Evolutionary conservation across 495 filamentous ascomycete species (phyloP), one percentile per base, ranked within the genome.

Genomic region (Cercophora samala): DNA sequence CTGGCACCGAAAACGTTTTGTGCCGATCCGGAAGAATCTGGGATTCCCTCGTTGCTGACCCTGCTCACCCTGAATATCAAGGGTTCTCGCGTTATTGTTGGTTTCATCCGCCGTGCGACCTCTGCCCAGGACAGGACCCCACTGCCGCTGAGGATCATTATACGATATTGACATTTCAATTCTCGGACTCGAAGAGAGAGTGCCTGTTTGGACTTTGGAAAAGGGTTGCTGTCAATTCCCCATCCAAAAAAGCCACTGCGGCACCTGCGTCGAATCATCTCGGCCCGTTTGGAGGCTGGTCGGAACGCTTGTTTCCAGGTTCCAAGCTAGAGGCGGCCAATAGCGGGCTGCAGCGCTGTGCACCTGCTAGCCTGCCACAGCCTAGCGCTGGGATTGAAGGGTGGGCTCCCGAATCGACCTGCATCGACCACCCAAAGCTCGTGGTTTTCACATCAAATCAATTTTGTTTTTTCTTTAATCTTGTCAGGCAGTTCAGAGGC

Each of bases 271-370:
- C 66, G 64, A 73, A 73, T 65, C 60, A 73, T 56, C 64, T 52
- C 60, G 60, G 62, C 59, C 66, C 71, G 67, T 59, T 66, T 67
- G 60, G 59, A 62, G 59, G 62, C 69, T 59, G 64, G 64, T 55
- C 64, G 26, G 59, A 63, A 63, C 66, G 63, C 66, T 65, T 68
- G 60, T 68, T 68, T 68, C 66, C 63, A 66, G 64, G 69, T 68
- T 68, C 66, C 63, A 66, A 66, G 69, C 66, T 61, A 68, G 53
- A 46, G 63, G 64, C 68, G 62, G 59, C 66, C 69, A 65, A 68
- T 73, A 65, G 66, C 62, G 58, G 53, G 26, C 59, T 68, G 59
- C 70, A 70, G 68, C 58, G 56, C 37, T 63, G 37, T 58, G 64
- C 64, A 64, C 63, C 62, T 64, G 62, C 66, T 42, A 63, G 51